Evolutionary conservation across 2,329 filamentous ascomycete species (phyloP).

Genomic region (Tolypocladium tundrense): DNA sequence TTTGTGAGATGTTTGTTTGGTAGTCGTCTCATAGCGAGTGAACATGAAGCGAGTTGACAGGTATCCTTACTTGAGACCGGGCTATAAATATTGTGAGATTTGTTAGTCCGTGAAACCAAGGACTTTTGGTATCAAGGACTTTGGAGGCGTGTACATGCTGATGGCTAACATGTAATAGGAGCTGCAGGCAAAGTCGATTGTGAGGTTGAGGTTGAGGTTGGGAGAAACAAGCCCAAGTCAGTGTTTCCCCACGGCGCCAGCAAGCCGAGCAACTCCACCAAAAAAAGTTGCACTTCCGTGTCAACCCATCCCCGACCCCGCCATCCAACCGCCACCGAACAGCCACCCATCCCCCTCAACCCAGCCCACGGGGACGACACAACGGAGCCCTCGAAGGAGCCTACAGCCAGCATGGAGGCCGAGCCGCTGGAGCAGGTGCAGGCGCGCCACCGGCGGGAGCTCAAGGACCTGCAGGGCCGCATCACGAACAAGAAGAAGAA

Average conservation of each 20-base stretch:
- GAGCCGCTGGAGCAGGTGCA: constrained; percentile 67
- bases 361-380: not conserved
- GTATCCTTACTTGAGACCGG: no score
- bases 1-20: not conserved
- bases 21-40: not conserved
- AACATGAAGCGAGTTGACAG: not conserved
- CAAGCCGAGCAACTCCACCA: no score
- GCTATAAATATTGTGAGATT: no score
- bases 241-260: no score
- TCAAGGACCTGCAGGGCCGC: constrained; percentile 72
- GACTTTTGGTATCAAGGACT: no score
- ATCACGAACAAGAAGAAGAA: constrained; percentile 96
- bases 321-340: not conserved
- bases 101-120: no score
- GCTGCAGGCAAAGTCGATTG: no score
- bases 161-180: no score
- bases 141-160: no score
- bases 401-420: constrained; percentile 14
- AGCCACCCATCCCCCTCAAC: not conserved
- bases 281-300: not conserved
- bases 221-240: no score
- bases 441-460: constrained; percentile 76
- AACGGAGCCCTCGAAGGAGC: not conserved
- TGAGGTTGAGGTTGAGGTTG: no score
- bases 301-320: not conserved